A percentile compares a stretch with the other conserved stretches of the same genome.
phyloP scores from a whole-genome alignment of 2,329 filamentous ascomycete species.

The Arthroderma sp. region DNA sequence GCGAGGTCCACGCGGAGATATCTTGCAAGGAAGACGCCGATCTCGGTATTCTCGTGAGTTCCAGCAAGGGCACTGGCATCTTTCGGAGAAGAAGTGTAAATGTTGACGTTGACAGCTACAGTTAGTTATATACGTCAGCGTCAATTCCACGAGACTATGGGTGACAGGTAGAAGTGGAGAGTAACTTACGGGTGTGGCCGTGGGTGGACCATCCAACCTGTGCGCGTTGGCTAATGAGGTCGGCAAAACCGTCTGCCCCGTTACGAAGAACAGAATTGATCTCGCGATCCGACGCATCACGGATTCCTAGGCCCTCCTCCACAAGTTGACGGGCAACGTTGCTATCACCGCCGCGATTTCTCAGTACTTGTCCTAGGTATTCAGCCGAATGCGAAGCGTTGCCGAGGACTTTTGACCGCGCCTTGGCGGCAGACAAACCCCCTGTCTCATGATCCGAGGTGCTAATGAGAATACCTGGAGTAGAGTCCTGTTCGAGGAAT shows the following conservation, averaged over 20 bases:
- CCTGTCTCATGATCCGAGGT: constrained; percentile 97
- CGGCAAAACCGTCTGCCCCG: constrained; percentile 54
- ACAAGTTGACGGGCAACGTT: constrained; percentile 44
- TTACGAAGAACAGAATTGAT: constrained; percentile 52
- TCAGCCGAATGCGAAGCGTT: constrained; percentile 67
- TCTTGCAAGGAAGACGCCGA: constrained; percentile 66
- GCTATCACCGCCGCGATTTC: constrained; percentile 42
- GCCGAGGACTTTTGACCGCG: constrained; percentile 72
- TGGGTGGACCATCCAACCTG: constrained; percentile 92
- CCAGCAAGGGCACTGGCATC: constrained; percentile 55
- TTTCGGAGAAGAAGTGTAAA: constrained; percentile 67
- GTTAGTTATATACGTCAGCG: not conserved
- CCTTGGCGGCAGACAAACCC: constrained; percentile 67
- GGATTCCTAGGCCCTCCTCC: constrained; percentile 59
- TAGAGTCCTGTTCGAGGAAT: constrained; percentile 64
- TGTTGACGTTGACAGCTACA: constrained; percentile 79
- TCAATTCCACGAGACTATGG: not conserved
- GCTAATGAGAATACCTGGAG: constrained; percentile 64
- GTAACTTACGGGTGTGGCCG: constrained; percentile 55
- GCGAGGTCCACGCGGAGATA: constrained; percentile 73
- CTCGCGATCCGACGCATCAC: constrained; percentile 60
- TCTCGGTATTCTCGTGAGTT: constrained; percentile 90
- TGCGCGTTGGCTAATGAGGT: constrained; percentile 76
- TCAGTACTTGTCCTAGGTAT: constrained; percentile 52
- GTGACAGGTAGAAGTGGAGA: not conserved